Percentiles rank a stretch among this genome's conserved stretches.
phyloP scores from a whole-genome alignment of 805 yeast species.

The Starmerella scarabaei region DNA sequence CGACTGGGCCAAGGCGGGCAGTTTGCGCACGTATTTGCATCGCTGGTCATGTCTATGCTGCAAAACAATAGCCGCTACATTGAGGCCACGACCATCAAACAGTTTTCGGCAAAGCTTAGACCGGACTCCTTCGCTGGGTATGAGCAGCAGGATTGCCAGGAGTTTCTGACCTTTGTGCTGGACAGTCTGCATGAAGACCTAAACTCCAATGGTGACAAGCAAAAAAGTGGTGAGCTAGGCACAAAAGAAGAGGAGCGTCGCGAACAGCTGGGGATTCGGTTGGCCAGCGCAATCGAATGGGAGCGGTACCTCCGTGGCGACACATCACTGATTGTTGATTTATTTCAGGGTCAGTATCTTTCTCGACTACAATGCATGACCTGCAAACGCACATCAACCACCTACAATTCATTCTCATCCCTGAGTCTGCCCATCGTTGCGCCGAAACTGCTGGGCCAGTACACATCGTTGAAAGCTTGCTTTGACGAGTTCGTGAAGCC shows the following conservation, averaged over 20 bases:
- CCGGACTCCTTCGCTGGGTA: constrained; percentile 49
- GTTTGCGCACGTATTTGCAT: constrained; percentile 55
- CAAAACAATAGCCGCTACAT: constrained; percentile 32
- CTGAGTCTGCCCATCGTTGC: constrained; percentile 55
- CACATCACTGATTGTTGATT: constrained; percentile 65
- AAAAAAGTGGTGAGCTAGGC: constrained; percentile 44
- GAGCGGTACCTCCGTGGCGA: constrained; percentile 69
- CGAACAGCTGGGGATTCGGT: constrained; percentile 58
- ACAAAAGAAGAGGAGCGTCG: constrained; percentile 60
- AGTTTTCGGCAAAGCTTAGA: constrained; percentile 46
- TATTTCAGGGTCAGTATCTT: constrained; percentile 78
- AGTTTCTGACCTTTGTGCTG: constrained; percentile 58
- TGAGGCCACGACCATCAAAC: constrained; percentile 53
- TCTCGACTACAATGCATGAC: constrained; percentile 62
- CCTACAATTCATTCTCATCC: constrained; percentile 71
- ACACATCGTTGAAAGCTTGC: constrained; percentile 44
- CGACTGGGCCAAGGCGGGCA: constrained; percentile 71
- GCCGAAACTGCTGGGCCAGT: constrained; percentile 21
- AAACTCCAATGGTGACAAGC: constrained; percentile 48
- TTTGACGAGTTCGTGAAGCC: constrained; percentile 62
- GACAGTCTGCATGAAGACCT: constrained; percentile 77
- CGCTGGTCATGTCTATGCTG: constrained; percentile 40
- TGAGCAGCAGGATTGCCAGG: constrained; percentile 80
- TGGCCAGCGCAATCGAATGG: constrained; percentile 87
- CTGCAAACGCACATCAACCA: constrained; percentile 69